Evolutionary conservation across 345 rosid genomes (phyloP).

Genomic region (Gossypium thurberi): DNA sequence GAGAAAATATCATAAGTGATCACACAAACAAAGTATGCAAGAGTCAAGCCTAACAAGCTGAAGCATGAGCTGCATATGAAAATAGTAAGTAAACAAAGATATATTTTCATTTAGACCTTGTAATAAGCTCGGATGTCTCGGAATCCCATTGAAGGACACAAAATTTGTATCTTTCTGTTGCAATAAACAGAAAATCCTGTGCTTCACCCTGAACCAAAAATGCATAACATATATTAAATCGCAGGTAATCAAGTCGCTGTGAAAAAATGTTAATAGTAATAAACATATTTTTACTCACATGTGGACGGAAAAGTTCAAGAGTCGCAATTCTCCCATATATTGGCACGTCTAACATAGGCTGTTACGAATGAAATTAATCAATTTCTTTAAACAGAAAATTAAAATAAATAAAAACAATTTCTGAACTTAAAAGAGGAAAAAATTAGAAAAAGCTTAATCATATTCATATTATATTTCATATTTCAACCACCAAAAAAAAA

Average conservation of each 20-base stretch:
- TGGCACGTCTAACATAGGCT: constrained; percentile 90
- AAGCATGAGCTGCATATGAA: not conserved
- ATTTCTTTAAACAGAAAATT: not conserved
- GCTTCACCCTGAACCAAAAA: constrained; percentile 65
- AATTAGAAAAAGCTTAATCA: not conserved
- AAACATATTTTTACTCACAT: constrained; percentile 46
- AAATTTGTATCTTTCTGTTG: constrained; percentile 81
- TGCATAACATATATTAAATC: constrained; percentile 2
- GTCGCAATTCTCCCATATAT: constrained; percentile 94
- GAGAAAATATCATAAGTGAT: not conserved
- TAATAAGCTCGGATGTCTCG: constrained; percentile 73
- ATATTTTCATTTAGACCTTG: constrained; percentile 40
- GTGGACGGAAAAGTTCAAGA: constrained; percentile 83
- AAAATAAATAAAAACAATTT: not conserved
- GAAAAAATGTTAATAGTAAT: not conserved
- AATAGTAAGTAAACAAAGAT: not conserved
- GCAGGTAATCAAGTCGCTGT: not conserved
- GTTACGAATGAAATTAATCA: constrained; percentile 14
- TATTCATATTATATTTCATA: not conserved
- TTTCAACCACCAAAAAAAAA: not conserved
- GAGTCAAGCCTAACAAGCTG: not conserved
- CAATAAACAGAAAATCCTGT: constrained; percentile 82
- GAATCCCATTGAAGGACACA: constrained; percentile 95
- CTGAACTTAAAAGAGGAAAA: not conserved
- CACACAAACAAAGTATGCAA: not conserved